These are phyloP conservation scores for Alternaria sp. DNA, from an alignment of 2,329 filamentous ascomycete species.

Conservation along the genomic window DNA sequence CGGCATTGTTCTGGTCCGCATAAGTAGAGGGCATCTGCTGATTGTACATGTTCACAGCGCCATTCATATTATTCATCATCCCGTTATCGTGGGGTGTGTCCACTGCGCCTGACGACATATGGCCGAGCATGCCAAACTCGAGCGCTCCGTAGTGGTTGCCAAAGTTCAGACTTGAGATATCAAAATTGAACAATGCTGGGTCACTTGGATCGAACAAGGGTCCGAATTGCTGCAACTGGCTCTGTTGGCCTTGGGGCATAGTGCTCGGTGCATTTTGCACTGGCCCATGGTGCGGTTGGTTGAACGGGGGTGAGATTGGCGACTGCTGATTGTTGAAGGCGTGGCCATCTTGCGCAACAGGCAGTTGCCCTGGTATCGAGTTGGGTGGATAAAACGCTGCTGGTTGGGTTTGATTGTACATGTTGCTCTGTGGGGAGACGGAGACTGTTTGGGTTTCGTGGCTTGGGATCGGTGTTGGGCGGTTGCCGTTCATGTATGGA, in stretches of 20 bases:
- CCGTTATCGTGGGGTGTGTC: slow-evolving; percentile 74
- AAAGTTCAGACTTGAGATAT: slow-evolving; percentile 92
- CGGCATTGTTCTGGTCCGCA: slow-evolving; percentile 31
- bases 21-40: slow-evolving; percentile 51
- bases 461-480: slow-evolving; percentile 49
- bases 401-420: slow-evolving; percentile 54
- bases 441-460: slow-evolving; percentile 37
- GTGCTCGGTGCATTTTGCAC: slow-evolving; percentile 61
- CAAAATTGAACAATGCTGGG: slow-evolving; percentile 93
- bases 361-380: slow-evolving; percentile 51
- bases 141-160: slow-evolving; percentile 95
- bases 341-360: slow-evolving; percentile 56
- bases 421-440: slow-evolving; percentile 50
- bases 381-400: slow-evolving; percentile 53
- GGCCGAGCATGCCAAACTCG: slow-evolving; percentile 94
- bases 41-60: slow-evolving; percentile 48
- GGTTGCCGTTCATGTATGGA: slow-evolving; percentile 61
- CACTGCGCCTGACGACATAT: slow-evolving; percentile 92
- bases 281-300: slow-evolving; percentile 58
- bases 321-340: slow-evolving; percentile 73
- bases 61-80: slow-evolving; percentile 46
- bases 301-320: slow-evolving; percentile 79
- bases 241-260: slow-evolving; percentile 50
- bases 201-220: slow-evolving; percentile 89
- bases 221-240: slow-evolving; percentile 58